A percentile compares a stretch with the other conserved stretches of the same genome.
These are phyloP conservation scores for Collybia mongolica DNA, from an alignment of 768 basidiomycete genomes.

Conservation along the genomic window DNA sequence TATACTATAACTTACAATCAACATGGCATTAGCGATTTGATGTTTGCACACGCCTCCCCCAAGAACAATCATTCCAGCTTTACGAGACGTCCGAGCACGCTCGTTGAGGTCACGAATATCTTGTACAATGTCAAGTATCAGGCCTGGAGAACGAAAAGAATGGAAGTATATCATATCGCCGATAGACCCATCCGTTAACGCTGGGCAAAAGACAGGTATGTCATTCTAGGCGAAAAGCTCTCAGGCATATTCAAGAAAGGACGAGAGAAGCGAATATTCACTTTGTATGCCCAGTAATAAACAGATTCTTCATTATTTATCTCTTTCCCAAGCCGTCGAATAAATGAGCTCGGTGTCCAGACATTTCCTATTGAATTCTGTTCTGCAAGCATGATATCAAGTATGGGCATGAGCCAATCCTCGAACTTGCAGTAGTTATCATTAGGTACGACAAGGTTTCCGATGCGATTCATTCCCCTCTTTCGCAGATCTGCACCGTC, in stretches of 20 bases:
- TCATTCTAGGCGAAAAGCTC: slow-evolving; percentile 70
- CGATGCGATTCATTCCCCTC: slow-evolving; percentile 95
- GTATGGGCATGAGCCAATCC: slow-evolving; percentile 96
- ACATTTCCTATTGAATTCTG: slow-evolving; percentile 67
- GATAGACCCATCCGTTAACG: slow-evolving; percentile 94
- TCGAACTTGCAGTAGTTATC: slow-evolving; percentile 99
- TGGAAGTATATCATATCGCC: slow-evolving; percentile 99
- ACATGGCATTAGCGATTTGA: slow-evolving; percentile 99
- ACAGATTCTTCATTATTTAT: slow-evolving; percentile 97
- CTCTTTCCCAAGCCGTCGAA: slow-evolving; percentile 91
- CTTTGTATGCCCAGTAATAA: slow-evolving; percentile 99
- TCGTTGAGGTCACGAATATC: slow-evolving; percentile 95
- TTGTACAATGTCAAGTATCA: slow-evolving; percentile 89
- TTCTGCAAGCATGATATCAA: slow-evolving; percentile 87
- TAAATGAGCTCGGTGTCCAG: slow-evolving; percentile 96
- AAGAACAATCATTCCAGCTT: slow-evolving; percentile 97
- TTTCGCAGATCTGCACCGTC: slow-evolving; percentile 86
- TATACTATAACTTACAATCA: slow-evolving; percentile 65
- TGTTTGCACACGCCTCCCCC: slow-evolving; percentile 99
- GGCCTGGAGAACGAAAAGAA: slow-evolving; percentile 83
- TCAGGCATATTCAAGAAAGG: slow-evolving; percentile 7
- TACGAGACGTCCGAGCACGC: slow-evolving; percentile 78
- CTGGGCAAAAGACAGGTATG: slow-evolving; percentile 98
- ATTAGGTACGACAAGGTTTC: slow-evolving; percentile 94
- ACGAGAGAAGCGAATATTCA: slow-evolving; percentile 40